Conservation (phyloP, 1,139 yeast genomes). For the Debaryomycetaceae sp. region DNA sequence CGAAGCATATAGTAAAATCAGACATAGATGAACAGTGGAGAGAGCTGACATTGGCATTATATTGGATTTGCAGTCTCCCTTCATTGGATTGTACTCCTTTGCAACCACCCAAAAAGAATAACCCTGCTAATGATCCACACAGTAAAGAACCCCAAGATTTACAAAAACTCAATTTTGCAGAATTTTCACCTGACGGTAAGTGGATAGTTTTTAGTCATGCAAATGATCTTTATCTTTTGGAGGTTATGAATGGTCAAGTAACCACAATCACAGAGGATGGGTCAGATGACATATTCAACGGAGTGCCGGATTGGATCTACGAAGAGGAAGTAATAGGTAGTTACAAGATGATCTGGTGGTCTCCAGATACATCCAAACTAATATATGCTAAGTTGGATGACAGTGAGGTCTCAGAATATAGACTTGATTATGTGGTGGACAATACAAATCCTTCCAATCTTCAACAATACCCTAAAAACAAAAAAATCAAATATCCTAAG, state of each 20-base stretch:
- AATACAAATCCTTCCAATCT: constrained; percentile 16
- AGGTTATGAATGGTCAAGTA: constrained; percentile 21
- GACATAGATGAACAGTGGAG: constrained; percentile 37
- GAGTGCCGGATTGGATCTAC: constrained; percentile 94
- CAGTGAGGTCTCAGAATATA: constrained; percentile 60
- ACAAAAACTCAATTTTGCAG: constrained; percentile 38
- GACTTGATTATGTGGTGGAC: constrained; percentile 57
- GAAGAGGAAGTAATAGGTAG: constrained; percentile 82
- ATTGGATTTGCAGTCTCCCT: constrained; percentile 32
- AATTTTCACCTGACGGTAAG: constrained; percentile 40
- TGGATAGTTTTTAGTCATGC: constrained; percentile 33
- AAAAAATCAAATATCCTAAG: constrained; percentile 74
- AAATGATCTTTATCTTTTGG: constrained; percentile 41
- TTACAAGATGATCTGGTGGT: constrained; percentile 83
- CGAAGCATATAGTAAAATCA: constrained; percentile 33
- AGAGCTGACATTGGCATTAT: constrained; percentile 38
- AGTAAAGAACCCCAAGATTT: constrained; percentile 7
- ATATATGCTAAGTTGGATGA: constrained; percentile 72
- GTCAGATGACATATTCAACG: constrained; percentile 65
- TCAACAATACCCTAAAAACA: constrained; percentile 54
- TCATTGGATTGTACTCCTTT: constrained; percentile 21
- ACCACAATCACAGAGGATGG: constrained; percentile 67
- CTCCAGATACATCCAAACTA: constrained; percentile 63
- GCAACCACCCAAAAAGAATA: constrained; percentile 16
- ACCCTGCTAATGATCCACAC: constrained; percentile 4